phyloP scores from a whole-genome alignment of 1,284 basidiomycete genomes.

The Sutorius eximius region DNA sequence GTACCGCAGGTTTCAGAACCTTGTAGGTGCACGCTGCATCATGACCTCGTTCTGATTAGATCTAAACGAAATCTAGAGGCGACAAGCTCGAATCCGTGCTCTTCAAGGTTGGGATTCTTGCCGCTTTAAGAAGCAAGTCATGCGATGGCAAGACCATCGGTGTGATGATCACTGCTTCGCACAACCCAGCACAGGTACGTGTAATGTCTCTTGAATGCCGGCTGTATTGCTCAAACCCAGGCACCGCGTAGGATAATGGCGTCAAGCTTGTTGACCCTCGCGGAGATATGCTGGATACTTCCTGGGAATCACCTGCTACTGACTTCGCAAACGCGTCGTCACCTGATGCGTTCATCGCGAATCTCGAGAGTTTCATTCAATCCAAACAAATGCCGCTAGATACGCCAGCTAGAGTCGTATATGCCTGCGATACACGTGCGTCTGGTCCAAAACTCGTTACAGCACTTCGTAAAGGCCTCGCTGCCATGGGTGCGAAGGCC shows the following conservation, averaged over 20 bases:
- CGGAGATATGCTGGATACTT: slow-evolving; percentile 98
- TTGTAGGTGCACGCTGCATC: slow-evolving; percentile 55
- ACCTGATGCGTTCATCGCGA: slow-evolving; percentile 70
- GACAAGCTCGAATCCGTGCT: slow-evolving; percentile 87
- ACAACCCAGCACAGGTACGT: slow-evolving; percentile 91
- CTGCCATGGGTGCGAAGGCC: slow-evolving; percentile 63
- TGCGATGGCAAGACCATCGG: slow-evolving; percentile 91
- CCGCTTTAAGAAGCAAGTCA: slow-evolving; percentile 87
- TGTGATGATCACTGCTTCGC: slow-evolving; percentile 98
- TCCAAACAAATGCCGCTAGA: slow-evolving; percentile 76
- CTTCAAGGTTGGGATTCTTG: slow-evolving; percentile 91
- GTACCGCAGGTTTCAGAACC: slow-evolving; percentile 94
- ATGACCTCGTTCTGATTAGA: slow-evolving; percentile 8
- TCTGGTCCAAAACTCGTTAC: slow-evolving; percentile 82
- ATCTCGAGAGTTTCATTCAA: slow-evolving; percentile 66
- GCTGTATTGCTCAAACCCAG: neutral
- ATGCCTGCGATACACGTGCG: slow-evolving; percentile 91
- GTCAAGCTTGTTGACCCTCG: slow-evolving; percentile 97
- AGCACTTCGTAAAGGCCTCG: slow-evolving; percentile 84
- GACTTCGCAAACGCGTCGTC: slow-evolving; percentile 83
- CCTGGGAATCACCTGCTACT: slow-evolving; percentile 93
- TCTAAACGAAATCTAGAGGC: slow-evolving; percentile 52
- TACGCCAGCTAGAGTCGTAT: slow-evolving; percentile 82
- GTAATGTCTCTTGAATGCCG: neutral
- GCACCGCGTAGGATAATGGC: slow-evolving; percentile 84